Conservation (phyloP, 345 rosid species). For the Syzygium oleosum region DNA sequence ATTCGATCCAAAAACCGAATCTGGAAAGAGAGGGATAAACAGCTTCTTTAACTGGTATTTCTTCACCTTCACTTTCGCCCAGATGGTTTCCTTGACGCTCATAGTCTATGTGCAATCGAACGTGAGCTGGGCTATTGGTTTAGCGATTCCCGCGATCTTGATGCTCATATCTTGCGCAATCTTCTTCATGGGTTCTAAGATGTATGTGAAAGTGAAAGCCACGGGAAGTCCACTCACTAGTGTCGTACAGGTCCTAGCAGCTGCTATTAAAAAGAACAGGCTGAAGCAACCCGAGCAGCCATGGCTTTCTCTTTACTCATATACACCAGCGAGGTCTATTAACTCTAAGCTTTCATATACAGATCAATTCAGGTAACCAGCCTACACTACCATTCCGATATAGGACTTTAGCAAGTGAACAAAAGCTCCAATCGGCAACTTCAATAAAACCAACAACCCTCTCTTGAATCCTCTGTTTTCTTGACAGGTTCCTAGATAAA, state of each 20-base stretch:
- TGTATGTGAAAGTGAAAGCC: conserved; percentile 69
- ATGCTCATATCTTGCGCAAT: conserved; percentile 55
- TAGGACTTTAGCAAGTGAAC: background rate
- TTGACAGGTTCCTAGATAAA: conserved; percentile 27
- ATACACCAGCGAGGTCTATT: conserved; percentile 23
- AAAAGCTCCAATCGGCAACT: background rate
- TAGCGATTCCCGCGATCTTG: conserved; percentile 55
- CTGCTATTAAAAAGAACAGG: conserved; percentile 17
- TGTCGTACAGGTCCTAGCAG: conserved; percentile 26
- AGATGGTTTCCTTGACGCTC: conserved; percentile 54
- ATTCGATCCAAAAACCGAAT: conserved; percentile 57
- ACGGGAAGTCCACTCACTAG: conserved; percentile 70
- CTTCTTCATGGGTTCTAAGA: conserved; percentile 46
- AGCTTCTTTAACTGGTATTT: conserved; percentile 90
- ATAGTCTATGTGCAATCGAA: conserved; percentile 70
- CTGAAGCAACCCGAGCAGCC: conserved; percentile 18
- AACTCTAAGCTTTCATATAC: conserved; percentile 36
- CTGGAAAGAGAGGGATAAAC: conserved; percentile 64
- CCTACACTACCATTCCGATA: background rate
- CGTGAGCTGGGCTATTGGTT: conserved; percentile 71
- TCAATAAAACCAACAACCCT: background rate
- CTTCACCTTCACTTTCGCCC: conserved; percentile 74
- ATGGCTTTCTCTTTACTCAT: conserved; percentile 21
- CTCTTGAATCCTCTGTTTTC: background rate
- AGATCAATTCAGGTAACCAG: conserved; percentile 34